Conservation (phyloP, 2,329 filamentous ascomycete genomes). For the Aspergillus sp. region DNA sequence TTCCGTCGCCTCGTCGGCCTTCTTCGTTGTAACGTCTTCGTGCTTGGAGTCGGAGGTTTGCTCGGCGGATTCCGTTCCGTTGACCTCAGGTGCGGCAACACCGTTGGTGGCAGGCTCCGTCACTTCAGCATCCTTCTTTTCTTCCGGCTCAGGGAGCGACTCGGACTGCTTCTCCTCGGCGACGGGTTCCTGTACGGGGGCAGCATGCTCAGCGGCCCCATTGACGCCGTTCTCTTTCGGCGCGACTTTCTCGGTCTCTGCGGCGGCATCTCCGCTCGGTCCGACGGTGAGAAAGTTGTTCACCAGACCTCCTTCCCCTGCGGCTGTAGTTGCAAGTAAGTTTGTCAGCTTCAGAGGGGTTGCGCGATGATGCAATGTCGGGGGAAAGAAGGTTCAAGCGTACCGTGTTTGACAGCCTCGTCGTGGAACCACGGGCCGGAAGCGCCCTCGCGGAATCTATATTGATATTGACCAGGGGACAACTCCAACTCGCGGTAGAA, state of each 20-base stretch:
- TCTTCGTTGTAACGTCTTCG: conserved; percentile 7
- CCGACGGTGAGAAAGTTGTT: conserved; percentile 24
- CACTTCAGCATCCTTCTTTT: conserved; percentile 7
- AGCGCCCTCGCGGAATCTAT: conserved; percentile 29
- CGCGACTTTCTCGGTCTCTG: neutral
- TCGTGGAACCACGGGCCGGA: conserved; percentile 31
- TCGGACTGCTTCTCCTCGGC: conserved; percentile 14
- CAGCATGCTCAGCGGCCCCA: neutral
- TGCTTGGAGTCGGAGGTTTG: conserved; percentile 10
- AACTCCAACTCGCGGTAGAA: conserved; percentile 25
- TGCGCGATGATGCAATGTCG: neutral
- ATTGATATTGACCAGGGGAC: conserved; percentile 27
- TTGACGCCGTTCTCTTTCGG: conserved; percentile 16
- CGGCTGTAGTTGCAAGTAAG: conserved; percentile 16
- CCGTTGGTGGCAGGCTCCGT: conserved; percentile 10
- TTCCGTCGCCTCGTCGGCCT: neutral
- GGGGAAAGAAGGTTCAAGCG: conserved; percentile 7
- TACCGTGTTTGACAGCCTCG: conserved; percentile 30
- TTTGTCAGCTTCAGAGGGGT: conserved; percentile 3
- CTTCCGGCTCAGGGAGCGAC: conserved; percentile 9
- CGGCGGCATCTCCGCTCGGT: conserved; percentile 2
- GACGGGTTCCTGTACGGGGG: conserved; percentile 6
- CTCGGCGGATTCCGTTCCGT: conserved; percentile 13
- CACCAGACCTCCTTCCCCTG: conserved; percentile 27
- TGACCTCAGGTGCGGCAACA: conserved; percentile 14